These are phyloP conservation scores for Aspergillus costaricaensis DNA, from an alignment of 2,329 filamentous ascomycete species.

Conservation along the genomic window DNA sequence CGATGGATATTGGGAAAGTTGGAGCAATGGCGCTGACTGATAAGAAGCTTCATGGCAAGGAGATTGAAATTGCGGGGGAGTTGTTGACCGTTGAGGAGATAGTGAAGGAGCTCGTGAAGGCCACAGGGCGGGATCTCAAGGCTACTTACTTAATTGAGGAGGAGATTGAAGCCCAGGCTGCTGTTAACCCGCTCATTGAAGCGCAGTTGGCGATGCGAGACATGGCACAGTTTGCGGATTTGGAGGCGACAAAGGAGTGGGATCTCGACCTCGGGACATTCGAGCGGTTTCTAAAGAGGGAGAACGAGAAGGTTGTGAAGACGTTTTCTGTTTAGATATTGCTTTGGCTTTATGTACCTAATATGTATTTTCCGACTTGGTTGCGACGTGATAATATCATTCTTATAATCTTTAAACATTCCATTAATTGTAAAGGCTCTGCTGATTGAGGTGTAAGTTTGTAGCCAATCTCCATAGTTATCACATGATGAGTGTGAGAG, in stretches of 20 bases:
- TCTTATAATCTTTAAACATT: too few relatives aligned
- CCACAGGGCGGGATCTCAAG: constrained; percentile 38
- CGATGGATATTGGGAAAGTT: constrained; percentile 52
- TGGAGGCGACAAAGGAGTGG: constrained; percentile 35
- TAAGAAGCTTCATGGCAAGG: constrained; percentile 42
- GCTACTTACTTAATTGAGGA: constrained; percentile 45
- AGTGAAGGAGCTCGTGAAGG: constrained; percentile 39
- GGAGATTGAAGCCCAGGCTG: constrained; percentile 40
- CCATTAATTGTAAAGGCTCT: too few relatives aligned
- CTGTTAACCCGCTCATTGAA: constrained; percentile 41
- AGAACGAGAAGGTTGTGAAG: constrained; percentile 34
- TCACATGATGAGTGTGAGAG: too few relatives aligned
- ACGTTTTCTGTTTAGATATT: constrained; percentile 16
- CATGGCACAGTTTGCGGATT: constrained; percentile 41
- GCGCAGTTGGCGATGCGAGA: constrained; percentile 43
- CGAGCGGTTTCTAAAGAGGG: constrained; percentile 45
- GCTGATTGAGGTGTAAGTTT: too few relatives aligned
- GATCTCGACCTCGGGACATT: constrained; percentile 49
- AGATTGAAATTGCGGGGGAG: constrained; percentile 48
- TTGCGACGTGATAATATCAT: not conserved
- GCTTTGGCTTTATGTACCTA: not conserved
- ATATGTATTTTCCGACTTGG: not conserved
- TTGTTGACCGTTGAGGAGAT: constrained; percentile 41
- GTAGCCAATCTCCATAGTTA: too few relatives aligned
- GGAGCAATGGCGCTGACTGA: constrained; percentile 48